Conservation (phyloP, 768 basidiomycete genomes). For the Lentinula edodes region DNA sequence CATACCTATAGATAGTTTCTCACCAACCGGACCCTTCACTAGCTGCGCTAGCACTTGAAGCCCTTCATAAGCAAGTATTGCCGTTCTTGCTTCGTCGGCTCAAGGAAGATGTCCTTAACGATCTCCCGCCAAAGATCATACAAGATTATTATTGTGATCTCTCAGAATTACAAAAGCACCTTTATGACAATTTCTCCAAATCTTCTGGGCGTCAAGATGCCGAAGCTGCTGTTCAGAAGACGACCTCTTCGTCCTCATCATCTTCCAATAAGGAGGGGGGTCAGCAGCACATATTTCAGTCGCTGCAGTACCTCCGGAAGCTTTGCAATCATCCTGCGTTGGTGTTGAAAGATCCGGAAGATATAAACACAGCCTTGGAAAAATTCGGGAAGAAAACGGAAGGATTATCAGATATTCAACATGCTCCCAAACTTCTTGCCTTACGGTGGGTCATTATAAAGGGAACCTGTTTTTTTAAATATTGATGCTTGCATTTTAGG, state of each 20-base stretch:
- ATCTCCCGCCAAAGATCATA: constrained; percentile 98
- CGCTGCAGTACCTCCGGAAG: constrained; percentile 93
- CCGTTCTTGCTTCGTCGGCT: constrained; percentile 94
- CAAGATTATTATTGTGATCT: constrained; percentile 99
- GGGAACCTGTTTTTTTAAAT: not conserved
- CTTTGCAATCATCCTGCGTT: constrained; percentile 96
- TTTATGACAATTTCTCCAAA: constrained; percentile 91
- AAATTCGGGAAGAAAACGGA: constrained; percentile 43
- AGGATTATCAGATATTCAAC: constrained; percentile 69
- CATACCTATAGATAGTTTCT: not conserved
- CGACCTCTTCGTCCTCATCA: constrained; percentile 20
- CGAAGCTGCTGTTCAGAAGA: constrained; percentile 52
- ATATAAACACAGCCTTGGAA: constrained; percentile 50
- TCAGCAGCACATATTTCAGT: constrained; percentile 93
- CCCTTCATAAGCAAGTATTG: constrained; percentile 97
- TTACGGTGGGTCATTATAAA: constrained; percentile 54
- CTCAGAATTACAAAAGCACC: constrained; percentile 85
- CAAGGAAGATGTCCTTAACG: constrained; percentile 95
- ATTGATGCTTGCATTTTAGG: constrained; percentile 32
- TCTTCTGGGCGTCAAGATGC: constrained; percentile 65
- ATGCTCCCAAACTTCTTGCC: constrained; percentile 92
- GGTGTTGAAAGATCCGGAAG: constrained; percentile 72
- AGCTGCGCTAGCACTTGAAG: constrained; percentile 94
- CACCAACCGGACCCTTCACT: not conserved
- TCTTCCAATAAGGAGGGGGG: constrained; percentile 32